These are phyloP conservation scores for Ramularia endophylla DNA, from an alignment of 2,329 filamentous ascomycete species.

Conservation along the genomic window DNA sequence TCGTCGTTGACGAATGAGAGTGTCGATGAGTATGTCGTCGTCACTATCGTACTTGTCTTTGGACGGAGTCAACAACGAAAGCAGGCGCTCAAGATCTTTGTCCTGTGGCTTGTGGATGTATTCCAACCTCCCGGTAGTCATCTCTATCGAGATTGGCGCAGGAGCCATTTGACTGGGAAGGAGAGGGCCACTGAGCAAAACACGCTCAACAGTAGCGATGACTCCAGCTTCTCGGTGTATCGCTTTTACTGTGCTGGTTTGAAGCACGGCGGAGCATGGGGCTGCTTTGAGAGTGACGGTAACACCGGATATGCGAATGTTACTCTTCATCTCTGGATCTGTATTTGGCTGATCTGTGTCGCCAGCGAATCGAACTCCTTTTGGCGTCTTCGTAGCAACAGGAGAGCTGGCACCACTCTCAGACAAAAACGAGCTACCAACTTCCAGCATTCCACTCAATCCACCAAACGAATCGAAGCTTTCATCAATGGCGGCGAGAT, in stretches of 20 bases:
- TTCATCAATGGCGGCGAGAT: constrained; percentile 77
- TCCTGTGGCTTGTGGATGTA: constrained; percentile 70
- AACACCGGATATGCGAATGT: constrained; percentile 70
- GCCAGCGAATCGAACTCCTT: constrained; percentile 54
- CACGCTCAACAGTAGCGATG: constrained; percentile 66
- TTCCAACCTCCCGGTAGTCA: constrained; percentile 55
- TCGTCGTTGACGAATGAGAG: constrained; percentile 73
- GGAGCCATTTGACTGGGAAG: constrained; percentile 34
- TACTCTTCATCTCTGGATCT: constrained; percentile 54
- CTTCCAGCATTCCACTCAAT: constrained; percentile 81
- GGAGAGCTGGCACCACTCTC: constrained; percentile 40
- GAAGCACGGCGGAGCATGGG: constrained; percentile 66
- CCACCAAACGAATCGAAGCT: constrained; percentile 86
- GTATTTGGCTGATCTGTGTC: constrained; percentile 23
- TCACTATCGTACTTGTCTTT: constrained; percentile 84
- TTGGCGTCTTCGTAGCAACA: constrained; percentile 34
- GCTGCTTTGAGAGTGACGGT: constrained; percentile 71
- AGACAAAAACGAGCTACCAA: constrained; percentile 77
- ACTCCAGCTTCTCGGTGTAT: constrained; percentile 68
- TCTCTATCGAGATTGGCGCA: constrained; percentile 15
- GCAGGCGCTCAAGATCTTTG: constrained; percentile 70
- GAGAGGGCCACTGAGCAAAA: constrained; percentile 67
- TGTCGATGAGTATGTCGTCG: constrained; percentile 93
- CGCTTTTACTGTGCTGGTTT: constrained; percentile 76
- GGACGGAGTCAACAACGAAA: constrained; percentile 84